A percentile compares a stretch with the other conserved stretches of the same genome.
phyloP scores from a whole-genome alignment of 225 moss, liverwort and hornwort species.

The Anthoceros angustus region DNA sequence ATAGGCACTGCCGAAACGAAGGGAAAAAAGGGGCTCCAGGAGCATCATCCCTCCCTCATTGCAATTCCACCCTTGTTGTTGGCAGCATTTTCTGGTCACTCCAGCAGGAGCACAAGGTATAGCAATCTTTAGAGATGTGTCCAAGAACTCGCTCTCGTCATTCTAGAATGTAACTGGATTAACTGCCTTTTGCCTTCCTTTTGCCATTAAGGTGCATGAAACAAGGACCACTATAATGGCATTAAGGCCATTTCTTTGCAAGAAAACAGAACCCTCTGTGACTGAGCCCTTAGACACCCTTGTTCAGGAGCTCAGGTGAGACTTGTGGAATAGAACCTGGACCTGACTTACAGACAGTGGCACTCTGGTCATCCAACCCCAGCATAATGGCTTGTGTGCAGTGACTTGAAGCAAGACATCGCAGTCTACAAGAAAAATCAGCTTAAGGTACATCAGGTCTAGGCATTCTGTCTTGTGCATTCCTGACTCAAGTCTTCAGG shows the following conservation, averaged over 20 bases:
- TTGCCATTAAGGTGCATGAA: slow-evolving; percentile 15
- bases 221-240: slow-evolving; percentile 13
- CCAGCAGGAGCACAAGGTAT: slow-evolving; percentile 19
- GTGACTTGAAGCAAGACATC: slow-evolving; percentile 9
- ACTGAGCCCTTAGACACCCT: slow-evolving; percentile 5
- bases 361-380: no score
- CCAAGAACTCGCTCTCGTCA: background rate
- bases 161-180: no score
- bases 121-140: background rate
- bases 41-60: slow-evolving; percentile 8
- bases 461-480: background rate
- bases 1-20: slow-evolving; percentile 6
- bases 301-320: slow-evolving; percentile 13
- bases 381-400: background rate
- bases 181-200: background rate
- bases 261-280: background rate
- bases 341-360: background rate
- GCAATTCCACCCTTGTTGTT: slow-evolving; percentile 12
- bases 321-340: background rate
- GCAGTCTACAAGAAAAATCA: slow-evolving; percentile 4
- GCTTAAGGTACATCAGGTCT: background rate
- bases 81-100: slow-evolving; percentile 21
- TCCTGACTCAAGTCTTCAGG: background rate
- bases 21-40: background rate
- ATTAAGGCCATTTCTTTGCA: slow-evolving; percentile 11